Base-by-base conservation (phyloP, 768 basidiomycete genomes). In the Tephrocybe sp. region DNA sequence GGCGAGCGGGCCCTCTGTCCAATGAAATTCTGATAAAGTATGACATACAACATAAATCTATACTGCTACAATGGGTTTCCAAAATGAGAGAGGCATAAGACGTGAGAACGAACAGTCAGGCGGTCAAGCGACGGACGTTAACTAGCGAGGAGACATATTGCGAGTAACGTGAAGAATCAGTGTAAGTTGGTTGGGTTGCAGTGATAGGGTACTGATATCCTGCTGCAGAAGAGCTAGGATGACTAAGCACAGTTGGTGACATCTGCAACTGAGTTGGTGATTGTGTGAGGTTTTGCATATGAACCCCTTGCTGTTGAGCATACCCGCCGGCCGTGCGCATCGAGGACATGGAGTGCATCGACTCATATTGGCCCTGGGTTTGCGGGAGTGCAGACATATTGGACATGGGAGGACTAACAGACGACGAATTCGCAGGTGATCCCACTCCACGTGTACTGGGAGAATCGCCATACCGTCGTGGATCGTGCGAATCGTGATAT, bases 401-500 rank as follows among this genome's bases (percentile, higher is more conserved):
- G 36, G 61, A 53, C 65, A 75, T 63, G 34, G 79, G 75, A 43
- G 82, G 82, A 59, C 82, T 84, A 15, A 81, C 73, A 48, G 82
- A 78, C 58, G 70, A 77, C 3, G 80, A 79, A 50, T 77, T 79
- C 25, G 80, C 72, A 42, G 83, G 83, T 7, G 83, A 83, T 49
- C 75, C 77, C 24, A 69, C 53, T 4, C 71, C 77, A 22, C 79
- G 66, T 9, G 69, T 66, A 60, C 71, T 69, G 24, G 80, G 78
- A 22, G 81, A 80, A 53, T 74, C 76, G 43, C 63, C 71, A 54
- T 64, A 73, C 25, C 74, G 72, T 55, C 75, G 74, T 57, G 74
- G 72, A 67, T 73, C 75, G 67, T 74, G 82, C 45, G 78, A 80
- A 65, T 83, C 85, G 57, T 86, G 85, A 62, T 85, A 88, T n/a